Evolutionary conservation across 805 yeast genomes (phyloP).

Genomic region (Wickerhamomyces chaumierensis): DNA sequence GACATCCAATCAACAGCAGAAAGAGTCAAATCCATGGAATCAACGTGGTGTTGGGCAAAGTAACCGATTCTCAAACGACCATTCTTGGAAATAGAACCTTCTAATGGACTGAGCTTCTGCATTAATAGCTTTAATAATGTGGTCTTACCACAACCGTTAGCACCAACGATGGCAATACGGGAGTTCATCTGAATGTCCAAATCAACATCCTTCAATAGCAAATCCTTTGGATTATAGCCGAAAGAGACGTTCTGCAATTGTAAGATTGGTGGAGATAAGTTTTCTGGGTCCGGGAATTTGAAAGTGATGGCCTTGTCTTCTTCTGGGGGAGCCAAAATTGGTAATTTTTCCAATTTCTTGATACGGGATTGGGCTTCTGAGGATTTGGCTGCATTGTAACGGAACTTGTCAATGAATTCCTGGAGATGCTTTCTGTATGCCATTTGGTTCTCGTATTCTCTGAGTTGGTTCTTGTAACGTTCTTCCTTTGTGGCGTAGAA

Average conservation of each 20-base stretch:
- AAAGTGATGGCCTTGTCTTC: constrained; percentile 79
- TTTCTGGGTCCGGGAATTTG: constrained; percentile 92
- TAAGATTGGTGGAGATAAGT: constrained; percentile 84
- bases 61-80: constrained; percentile 88
- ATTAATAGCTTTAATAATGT: constrained; percentile 80
- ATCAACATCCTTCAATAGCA: constrained; percentile 68
- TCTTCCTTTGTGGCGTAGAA: constrained; percentile 93
- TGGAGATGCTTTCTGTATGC: constrained; percentile 90
- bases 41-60: constrained; percentile 98
- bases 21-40: constrained; percentile 79
- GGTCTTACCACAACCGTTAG: constrained; percentile 98
- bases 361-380: constrained; percentile 97
- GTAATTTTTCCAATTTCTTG: constrained; percentile 90
- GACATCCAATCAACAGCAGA: constrained; percentile 96
- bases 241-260: constrained; percentile 81
- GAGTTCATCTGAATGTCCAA: constrained; percentile 89
- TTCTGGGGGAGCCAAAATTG: constrained; percentile 87
- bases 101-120: constrained; percentile 62
- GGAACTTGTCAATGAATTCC: constrained; percentile 86
- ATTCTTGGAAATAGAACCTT: constrained; percentile 72
- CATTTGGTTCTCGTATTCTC: constrained; percentile 97
- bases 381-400: constrained; percentile 96
- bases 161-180: constrained; percentile 94
- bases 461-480: constrained; percentile 81
- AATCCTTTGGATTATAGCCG: constrained; percentile 60